These are phyloP conservation scores for Monosporascus sp. DNA, from an alignment of 2,329 filamentous ascomycete species.

Conservation along the genomic window DNA sequence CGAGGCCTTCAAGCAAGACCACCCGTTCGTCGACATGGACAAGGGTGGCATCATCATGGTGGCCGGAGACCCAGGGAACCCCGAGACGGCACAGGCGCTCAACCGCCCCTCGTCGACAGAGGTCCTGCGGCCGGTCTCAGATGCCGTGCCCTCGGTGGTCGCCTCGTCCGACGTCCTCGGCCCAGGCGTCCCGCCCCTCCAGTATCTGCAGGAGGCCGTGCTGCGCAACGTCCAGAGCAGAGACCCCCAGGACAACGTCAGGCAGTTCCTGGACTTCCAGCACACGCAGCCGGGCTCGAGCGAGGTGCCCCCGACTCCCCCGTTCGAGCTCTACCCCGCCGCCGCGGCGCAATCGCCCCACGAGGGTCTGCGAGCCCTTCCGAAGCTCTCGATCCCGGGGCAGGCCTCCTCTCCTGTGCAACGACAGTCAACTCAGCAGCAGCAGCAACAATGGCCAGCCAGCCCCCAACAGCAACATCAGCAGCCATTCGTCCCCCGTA, in stretches of 20 bases:
- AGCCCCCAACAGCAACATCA: constrained; percentile 16
- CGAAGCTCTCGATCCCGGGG: constrained; percentile 57
- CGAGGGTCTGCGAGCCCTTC: constrained; percentile 52
- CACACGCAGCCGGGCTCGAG: constrained; percentile 41
- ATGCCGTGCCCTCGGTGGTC: constrained; percentile 74
- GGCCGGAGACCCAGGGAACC: constrained; percentile 73
- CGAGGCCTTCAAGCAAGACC: constrained; percentile 67
- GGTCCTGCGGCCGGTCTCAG: constrained; percentile 62
- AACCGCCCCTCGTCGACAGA: constrained; percentile 50
- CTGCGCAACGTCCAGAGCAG: constrained; percentile 65
- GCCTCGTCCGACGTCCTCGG: constrained; percentile 90
- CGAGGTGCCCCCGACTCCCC: constrained; percentile 64
- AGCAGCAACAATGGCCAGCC: constrained; percentile 11
- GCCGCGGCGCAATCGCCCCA: constrained; percentile 38
- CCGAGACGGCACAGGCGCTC: constrained; percentile 55
- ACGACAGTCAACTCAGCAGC: constrained; percentile 5
- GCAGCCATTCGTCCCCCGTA: constrained; percentile 41
- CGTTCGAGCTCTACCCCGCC: constrained; percentile 58
- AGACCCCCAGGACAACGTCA: constrained; percentile 88
- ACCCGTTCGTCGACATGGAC: constrained; percentile 60
- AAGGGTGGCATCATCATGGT: constrained; percentile 67
- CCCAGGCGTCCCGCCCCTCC: constrained; percentile 57
- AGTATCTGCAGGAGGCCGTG: constrained; percentile 67
- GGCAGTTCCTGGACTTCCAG: constrained; percentile 86
- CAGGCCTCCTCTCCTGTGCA: constrained; percentile 14